Base-by-base conservation (phyloP, 1,284 basidiomycete species). In the Phylloboletellus chloephorus region DNA sequence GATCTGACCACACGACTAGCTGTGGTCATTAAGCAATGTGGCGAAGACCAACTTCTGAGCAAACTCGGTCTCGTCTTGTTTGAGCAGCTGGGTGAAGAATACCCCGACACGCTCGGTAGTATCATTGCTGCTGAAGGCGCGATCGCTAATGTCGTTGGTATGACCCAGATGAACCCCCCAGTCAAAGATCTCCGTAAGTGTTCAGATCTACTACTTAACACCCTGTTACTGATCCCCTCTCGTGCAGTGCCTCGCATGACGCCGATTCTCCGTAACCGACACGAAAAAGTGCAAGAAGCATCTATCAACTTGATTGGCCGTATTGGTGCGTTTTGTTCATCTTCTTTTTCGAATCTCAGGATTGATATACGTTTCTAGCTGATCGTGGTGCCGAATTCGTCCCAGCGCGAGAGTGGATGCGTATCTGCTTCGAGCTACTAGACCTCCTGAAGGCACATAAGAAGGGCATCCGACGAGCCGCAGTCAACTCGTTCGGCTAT, bases 131-230 rank as follows among this genome's bases (percentile, higher is more conserved):
- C 96, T 34, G 92, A 96, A 63, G 93, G 90, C 50, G 94, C 95
- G 34, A 98, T 99, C 58, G 96, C 96, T 52, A 98, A 98, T 57
- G 96, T 98, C 23, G 94, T 98, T 47, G 96, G 96, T 68, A 98
- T 99, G 96, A 97, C 95, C 9, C 92, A 98, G 66, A 98, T 99
- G 96, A 98, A 96, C 64, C 96, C 96, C 13, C 96, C 94, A 0
- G 93, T 98, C 35, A 98, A 98, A 67, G 96, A 98, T 73, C 81
- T 98, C 41, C 64, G 90, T 94, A 64, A 78, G 91, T 74, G 7
- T 38, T 31, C 19, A 20, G 15, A 21, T 44, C 30, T 5, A 29
- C 11, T 4, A 2, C 21, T 29, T 15, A 12, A 23, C 13, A 34
- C 10, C 48, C 57, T 5, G 55, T 40, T 21, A 25, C 39, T 47